Percentiles rank a stretch among this genome's conserved stretches.
Evolutionary conservation across 345 rosid genomes (phyloP).

Genomic region (Barbarea vulgaris): DNA sequence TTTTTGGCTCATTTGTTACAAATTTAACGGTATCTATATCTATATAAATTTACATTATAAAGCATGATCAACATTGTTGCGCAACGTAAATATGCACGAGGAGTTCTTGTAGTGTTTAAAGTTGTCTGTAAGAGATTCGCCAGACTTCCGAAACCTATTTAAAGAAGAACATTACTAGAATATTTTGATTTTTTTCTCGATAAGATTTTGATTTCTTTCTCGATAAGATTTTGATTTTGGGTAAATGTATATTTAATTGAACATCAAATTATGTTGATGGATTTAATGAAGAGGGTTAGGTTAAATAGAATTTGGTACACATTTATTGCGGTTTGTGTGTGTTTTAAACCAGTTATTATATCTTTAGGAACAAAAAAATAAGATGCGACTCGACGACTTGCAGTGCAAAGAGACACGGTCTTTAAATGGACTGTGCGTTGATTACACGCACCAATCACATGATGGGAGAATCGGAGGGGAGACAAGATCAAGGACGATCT

Average conservation of each 20-base stretch:
- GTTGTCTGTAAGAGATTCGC: neutral
- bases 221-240: neutral
- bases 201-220: neutral
- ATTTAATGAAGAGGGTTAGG: slow-evolving; percentile 17
- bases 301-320: slow-evolving; percentile 13
- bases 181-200: neutral
- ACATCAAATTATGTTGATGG: neutral
- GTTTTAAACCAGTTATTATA: neutral
- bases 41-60: too few species aligned
- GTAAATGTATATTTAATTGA: neutral
- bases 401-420: neutral
- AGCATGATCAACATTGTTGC: too few species aligned
- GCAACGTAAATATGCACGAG: neutral
- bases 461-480: neutral
- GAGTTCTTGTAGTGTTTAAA: neutral
- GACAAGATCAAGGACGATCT: too few species aligned
- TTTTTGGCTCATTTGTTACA: too few species aligned
- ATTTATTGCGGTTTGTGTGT: slow-evolving; percentile 14
- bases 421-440: neutral
- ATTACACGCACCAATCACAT: slow-evolving; percentile 3
- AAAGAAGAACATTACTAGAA: neutral
- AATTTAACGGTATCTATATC: too few species aligned
- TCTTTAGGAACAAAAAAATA: neutral
- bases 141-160: neutral
- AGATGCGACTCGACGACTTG: slow-evolving; percentile 24